Evolutionary conservation across 345 rosid genomes (phyloP), one percentile per base, ranked within the genome.

Genomic region (Toxicodendron radicans): DNA sequence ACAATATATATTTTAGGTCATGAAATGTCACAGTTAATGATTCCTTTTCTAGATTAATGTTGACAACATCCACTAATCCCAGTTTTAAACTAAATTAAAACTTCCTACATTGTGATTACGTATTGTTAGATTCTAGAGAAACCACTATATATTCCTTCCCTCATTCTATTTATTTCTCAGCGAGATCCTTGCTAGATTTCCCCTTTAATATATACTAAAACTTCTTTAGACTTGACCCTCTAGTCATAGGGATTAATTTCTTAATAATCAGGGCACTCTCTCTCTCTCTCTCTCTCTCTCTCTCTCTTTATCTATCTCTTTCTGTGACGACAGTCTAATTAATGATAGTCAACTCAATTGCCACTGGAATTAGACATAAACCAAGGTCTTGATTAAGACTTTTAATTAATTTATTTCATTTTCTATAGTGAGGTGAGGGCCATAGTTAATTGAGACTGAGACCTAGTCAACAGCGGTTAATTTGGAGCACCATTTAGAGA

Each of bases 31-130:
- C 8, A 38, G 8, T 46, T 63, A 23, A 59, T 78, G 84, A 82
- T 82, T 80, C 86, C 51, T 77, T 72, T 80, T 79, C 80, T 80
- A 73, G 84, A 85, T 80, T 46, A 75, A 56, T 58, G 78, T 72
- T 78, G 80, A 75, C 84, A 76, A 54, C 81, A 71, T 63, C 64
- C 79, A 80, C 70, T 78, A 71, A 61, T 52, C 70, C 65, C 73
- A 70, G 83, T 66, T 70, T 46, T 30, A 70, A 74, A 64, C 71
- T 70, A 54, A 18, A 65, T 48, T 51, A 51, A 72, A 69, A 51
- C 52, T 46, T 33, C 33, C 23, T 68, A 46, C 63, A 49, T 18
- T 52, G 48, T 75, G 48, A 52, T 75, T 66, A 43, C 45, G 5
- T 32, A 24, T 61, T 16, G 56, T 5, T 68, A 16, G 76, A 78